Evolutionary conservation across 345 rosid genomes (phyloP).

Genomic region (Citrus sp.): DNA sequence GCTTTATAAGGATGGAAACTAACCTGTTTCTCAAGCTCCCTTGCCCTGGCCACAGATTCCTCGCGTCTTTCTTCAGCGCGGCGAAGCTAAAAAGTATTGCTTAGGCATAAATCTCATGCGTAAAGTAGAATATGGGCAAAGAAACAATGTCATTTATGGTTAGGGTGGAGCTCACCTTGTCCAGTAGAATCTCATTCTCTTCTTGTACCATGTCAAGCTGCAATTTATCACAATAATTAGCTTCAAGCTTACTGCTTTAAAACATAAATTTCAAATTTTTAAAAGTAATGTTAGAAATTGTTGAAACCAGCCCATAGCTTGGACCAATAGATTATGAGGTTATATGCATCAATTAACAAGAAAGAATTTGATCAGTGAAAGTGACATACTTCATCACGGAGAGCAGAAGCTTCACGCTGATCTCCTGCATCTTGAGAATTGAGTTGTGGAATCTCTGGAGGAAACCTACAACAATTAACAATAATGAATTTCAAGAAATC

Average conservation of each 20-base stretch:
- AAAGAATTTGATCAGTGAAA: constrained; percentile 11
- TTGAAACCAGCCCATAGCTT: neutral
- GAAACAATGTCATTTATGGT: neutral
- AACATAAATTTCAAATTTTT: constrained; percentile 19
- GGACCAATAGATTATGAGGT: neutral
- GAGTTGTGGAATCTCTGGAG: constrained; percentile 52
- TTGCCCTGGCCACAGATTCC: constrained; percentile 92
- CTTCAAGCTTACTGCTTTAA: constrained; percentile 19
- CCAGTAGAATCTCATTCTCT: constrained; percentile 72
- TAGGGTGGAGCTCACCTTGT: constrained; percentile 48
- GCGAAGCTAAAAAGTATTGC: constrained; percentile 53
- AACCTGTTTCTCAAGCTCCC: constrained; percentile 99
- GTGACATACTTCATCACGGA: constrained; percentile 87
- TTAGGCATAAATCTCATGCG: constrained; percentile 22
- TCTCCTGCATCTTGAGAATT: constrained; percentile 62
- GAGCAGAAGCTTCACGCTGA: constrained; percentile 92
- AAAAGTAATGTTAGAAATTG: constrained; percentile 19
- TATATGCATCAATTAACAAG: neutral
- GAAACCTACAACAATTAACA: constrained; percentile 47
- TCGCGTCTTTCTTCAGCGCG: constrained; percentile 72
- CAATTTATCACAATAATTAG: constrained; percentile 26
- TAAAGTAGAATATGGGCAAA: constrained; percentile 15
- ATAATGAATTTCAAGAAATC: constrained; percentile 7
- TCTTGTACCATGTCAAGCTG: constrained; percentile 98
- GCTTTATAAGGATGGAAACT: constrained; percentile 5